A percentile compares a stretch with the other conserved stretches of the same genome.
Evolutionary conservation across 192 early-diverging fungal genomes (phyloP).

Genomic region (Lunasporangiospora selenospora): DNA sequence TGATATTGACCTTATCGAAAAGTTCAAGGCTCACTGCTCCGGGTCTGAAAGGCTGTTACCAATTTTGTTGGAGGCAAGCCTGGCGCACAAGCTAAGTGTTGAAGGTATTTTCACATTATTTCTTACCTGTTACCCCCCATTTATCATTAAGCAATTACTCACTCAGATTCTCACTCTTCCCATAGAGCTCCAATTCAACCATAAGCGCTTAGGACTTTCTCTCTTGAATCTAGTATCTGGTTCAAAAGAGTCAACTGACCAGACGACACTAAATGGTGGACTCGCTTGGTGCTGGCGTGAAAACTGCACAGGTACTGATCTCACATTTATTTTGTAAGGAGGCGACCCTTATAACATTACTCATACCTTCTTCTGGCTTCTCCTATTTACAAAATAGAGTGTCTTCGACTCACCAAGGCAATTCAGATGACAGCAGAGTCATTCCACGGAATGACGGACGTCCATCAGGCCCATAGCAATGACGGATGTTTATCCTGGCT

Average conservation of each 20-base stretch:
- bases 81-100: constrained; percentile 44
- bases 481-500: constrained; percentile 41
- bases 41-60: constrained; percentile 50
- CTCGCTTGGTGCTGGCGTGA: constrained; percentile 56
- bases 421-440: constrained; percentile 48
- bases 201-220: constrained; percentile 43
- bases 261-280: constrained; percentile 43
- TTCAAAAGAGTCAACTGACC: constrained; percentile 35
- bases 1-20: constrained; percentile 45
- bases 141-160: too few relatives aligned
- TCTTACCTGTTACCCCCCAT: too few relatives aligned
- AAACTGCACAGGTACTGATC: constrained; percentile 42
- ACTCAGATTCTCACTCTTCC: too few relatives aligned
- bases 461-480: constrained; percentile 40
- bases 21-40: constrained; percentile 45
- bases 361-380: background rate
- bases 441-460: constrained; percentile 47
- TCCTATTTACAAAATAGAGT: constrained; percentile 10
- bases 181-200: constrained; percentile 42
- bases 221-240: constrained; percentile 47
- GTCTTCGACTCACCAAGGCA: constrained; percentile 51
- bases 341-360: too few relatives aligned
- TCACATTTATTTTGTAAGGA: background rate
- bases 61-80: constrained; percentile 40
- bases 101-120: constrained; percentile 17